Base-by-base conservation (phyloP, 352 stramenopile genomes). In the Peronospora farinosa region DNA sequence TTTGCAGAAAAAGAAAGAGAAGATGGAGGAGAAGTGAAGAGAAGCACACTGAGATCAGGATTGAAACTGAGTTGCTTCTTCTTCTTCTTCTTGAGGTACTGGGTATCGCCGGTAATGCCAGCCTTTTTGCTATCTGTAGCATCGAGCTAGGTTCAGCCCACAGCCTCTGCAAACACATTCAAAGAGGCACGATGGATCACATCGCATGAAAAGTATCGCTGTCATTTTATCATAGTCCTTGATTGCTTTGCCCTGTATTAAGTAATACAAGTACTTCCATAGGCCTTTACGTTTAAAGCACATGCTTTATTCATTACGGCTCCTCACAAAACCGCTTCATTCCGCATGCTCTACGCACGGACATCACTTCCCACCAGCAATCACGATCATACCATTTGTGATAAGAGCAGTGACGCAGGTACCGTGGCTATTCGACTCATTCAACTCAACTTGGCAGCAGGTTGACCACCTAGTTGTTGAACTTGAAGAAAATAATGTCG, bases 351-450 rank as follows among this genome's bases (percentile, higher is more conserved):
- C 41, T 64, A 65, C 41, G 60, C 40, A 46, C 33, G 42, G 17
- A 62, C 46, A 86, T 57, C 54, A 90, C 66, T 58, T 97, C 88
- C 64, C 97, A 74, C 76, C 98, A 95, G 56, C 98, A 98, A 60
- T 98, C 90, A 60, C 92, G 96, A 60, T 74, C 31, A 99, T 25
- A 98, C 94, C 28, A 95, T 73, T 3, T 86, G 81, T 72, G 95
- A 35, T 10, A 39, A 36, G 45, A 48, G 39, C 13, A 25, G 36
- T 45, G 46, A 25, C 21, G 12, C 51, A 17, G 19, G 5, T 25
- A 45, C 33, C 40, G 43, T 23, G 16, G 30, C 33, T 60, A 39
- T 16, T 56, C 15, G 33, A 56, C 46, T 46, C 39, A 54, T 49
- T 69, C 52, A 55, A 61, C 47, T 55, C 40, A 50, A 38, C 30